Evolutionary conservation across 805 yeast species (phyloP).

Genomic region (Myxozyma geophila): DNA sequence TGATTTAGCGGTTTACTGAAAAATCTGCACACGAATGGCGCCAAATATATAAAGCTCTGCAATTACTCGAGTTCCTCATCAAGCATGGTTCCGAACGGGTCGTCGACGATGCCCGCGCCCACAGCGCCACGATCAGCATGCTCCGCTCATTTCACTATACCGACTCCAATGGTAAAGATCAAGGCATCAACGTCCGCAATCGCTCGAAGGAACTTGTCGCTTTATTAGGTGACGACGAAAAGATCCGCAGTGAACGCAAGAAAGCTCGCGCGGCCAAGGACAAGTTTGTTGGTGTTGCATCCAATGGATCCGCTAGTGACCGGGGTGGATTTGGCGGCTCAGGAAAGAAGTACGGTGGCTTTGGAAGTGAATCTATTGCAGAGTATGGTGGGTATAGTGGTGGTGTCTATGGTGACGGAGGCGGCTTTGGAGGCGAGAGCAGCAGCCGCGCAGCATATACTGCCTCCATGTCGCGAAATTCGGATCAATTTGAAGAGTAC

Average conservation of each 20-base stretch:
- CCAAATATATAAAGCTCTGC: constrained; percentile 93
- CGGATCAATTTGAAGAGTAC: constrained; percentile 39
- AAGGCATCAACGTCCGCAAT: constrained; percentile 92
- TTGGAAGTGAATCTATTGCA: constrained; percentile 42
- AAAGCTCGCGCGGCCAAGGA: constrained; percentile 85
- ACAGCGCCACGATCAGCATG: constrained; percentile 79
- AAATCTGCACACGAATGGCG: constrained; percentile 97
- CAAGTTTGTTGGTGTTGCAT: constrained; percentile 79
- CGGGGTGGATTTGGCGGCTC: constrained; percentile 43
- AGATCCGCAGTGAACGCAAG: constrained; percentile 81
- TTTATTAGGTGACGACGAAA: constrained; percentile 74
- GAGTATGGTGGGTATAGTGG: constrained; percentile 46
- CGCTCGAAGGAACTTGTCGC: constrained; percentile 76
- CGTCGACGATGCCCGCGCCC: constrained; percentile 91
- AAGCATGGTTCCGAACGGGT: constrained; percentile 94
- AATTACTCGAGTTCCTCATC: constrained; percentile 85
- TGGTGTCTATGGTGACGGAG: constrained; percentile 51
- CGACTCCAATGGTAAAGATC: constrained; percentile 92
- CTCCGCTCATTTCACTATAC: constrained; percentile 91
- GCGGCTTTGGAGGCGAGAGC: constrained; percentile 41
- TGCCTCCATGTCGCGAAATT: constrained; percentile 2
- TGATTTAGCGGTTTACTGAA: constrained; percentile 81
- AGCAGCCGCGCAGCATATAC: constrained; percentile 6
- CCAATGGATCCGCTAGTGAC: constrained; percentile 43
- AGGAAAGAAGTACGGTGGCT: constrained; percentile 45